Percentiles rank a stretch among this genome's conserved stretches.
Evolutionary conservation across 208 protist species (phyloP).

Genomic region (Crithidia brevicula): DNA sequence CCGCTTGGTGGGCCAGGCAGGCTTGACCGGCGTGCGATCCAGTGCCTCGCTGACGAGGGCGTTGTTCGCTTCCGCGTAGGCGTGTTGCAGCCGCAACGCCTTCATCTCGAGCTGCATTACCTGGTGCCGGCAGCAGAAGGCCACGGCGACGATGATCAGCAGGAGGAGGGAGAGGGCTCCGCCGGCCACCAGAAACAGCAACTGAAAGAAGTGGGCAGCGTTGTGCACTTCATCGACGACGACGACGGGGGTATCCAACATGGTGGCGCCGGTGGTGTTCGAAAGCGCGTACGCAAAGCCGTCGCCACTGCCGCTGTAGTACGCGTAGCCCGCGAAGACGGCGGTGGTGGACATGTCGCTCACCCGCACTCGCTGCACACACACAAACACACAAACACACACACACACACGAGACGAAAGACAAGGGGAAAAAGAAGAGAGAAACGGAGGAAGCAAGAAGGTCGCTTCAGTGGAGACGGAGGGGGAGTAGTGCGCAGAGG

Average conservation of each 20-base stretch:
- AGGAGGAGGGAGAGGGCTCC: constrained; percentile 23
- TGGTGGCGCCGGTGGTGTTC: not conserved
- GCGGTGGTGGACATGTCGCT: not conserved
- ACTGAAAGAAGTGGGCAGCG: constrained; percentile 20
- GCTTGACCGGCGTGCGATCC: not conserved
- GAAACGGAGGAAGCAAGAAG: no score
- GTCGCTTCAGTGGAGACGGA: no score
- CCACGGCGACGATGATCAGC: constrained; percentile 9
- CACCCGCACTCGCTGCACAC: no score
- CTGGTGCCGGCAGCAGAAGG: constrained; percentile 24
- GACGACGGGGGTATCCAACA: constrained; percentile 1
- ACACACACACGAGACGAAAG: not conserved
- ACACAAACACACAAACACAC: no score
- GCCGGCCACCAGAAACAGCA: constrained; percentile 29
- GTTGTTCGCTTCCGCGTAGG: constrained; percentile 25
- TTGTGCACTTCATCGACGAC: constrained; percentile 5
- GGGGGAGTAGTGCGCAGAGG: no score
- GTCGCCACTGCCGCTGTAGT: constrained; percentile 22
- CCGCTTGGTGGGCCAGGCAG: not conserved
- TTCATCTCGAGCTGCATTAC: constrained; percentile 17
- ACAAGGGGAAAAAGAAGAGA: no score
- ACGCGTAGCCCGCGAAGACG: constrained; percentile 29
- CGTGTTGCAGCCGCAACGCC: constrained; percentile 27
- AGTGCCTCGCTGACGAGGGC: constrained; percentile 5
- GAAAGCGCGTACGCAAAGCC: constrained; percentile 23